phyloP scores from a whole-genome alignment of 176 grass and related monocot species.

The Aegilops bicornis region DNA sequence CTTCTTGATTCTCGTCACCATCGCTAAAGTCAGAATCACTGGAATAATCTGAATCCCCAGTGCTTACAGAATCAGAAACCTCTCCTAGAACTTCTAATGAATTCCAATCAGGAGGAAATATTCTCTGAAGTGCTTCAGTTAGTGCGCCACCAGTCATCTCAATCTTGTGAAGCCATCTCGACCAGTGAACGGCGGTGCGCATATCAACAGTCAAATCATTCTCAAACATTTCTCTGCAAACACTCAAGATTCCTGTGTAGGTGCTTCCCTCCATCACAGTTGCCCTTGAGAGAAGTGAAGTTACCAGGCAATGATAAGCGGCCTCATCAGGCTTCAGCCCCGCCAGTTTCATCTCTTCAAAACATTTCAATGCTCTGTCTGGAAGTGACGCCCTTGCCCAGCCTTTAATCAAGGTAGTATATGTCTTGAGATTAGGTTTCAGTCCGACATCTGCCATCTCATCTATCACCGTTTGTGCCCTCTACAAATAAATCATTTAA shows the following conservation, averaged over 20 bases:
- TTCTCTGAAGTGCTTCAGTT: slow-evolving; percentile 88
- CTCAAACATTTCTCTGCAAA: slow-evolving; percentile 88
- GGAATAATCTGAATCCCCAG: slow-evolving; percentile 38
- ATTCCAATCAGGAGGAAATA: slow-evolving; percentile 95
- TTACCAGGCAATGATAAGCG: slow-evolving; percentile 93
- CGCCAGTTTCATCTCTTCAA: slow-evolving; percentile 75
- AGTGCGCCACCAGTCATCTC: slow-evolving; percentile 85
- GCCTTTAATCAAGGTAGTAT: slow-evolving; percentile 94
- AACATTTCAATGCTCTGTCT: slow-evolving; percentile 81
- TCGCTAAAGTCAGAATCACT: slow-evolving; percentile 53
- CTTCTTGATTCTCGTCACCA: slow-evolving; percentile 22
- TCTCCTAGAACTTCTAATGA: slow-evolving; percentile 47
- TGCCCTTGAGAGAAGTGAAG: slow-evolving; percentile 82
- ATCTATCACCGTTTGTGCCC: slow-evolving; percentile 68
- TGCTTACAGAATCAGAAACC: slow-evolving; percentile 33
- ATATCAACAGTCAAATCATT: slow-evolving; percentile 85
- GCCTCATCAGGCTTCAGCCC: slow-evolving; percentile 68
- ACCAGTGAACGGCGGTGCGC: slow-evolving; percentile 87
- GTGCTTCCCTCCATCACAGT: slow-evolving; percentile 68
- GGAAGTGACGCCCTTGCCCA: slow-evolving; percentile 79
- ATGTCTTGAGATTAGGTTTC: slow-evolving; percentile 96
- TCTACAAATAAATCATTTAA: slow-evolving; percentile 53
- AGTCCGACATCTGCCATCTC: slow-evolving; percentile 77
- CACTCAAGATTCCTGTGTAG: slow-evolving; percentile 71
- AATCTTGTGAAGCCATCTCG: slow-evolving; percentile 76